These are phyloP conservation scores for Thelephora aurantiotincta DNA, from an alignment of 768 basidiomycete genomes.

Conservation along the genomic window DNA sequence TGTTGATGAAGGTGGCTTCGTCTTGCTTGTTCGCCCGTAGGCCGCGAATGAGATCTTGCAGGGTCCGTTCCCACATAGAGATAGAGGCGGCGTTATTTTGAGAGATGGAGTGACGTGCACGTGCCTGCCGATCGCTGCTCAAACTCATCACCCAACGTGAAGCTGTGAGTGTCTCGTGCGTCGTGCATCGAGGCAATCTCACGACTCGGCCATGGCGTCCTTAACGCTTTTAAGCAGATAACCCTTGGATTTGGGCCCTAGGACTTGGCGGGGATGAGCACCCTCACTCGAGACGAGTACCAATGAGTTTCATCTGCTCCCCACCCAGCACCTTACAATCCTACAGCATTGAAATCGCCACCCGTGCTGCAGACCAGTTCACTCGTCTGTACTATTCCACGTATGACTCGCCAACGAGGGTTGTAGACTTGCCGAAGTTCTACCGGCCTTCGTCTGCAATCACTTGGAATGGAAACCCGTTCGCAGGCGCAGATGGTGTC, in stretches of 20 bases:
- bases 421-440: conserved; percentile 65
- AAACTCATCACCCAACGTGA: conserved; percentile 22
- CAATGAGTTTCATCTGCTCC: conserved; percentile 1
- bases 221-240: too few species aligned
- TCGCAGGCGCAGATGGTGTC: conserved; percentile 58
- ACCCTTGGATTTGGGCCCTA: too few species aligned
- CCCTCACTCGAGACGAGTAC: conserved; percentile 22
- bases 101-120: too few species aligned
- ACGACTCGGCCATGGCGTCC: too few species aligned
- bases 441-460: conserved; percentile 66
- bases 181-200: too few species aligned
- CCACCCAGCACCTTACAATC: not conserved
- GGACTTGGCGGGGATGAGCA: conserved; percentile 11
- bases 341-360: conserved; percentile 73
- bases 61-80: conserved; percentile 88
- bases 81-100: not conserved
- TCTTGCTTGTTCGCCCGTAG: conserved; percentile 92
- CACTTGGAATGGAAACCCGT: conserved; percentile 78
- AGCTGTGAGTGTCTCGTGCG: conserved; percentile 27
- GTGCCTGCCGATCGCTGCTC: not conserved
- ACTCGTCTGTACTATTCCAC: conserved; percentile 70
- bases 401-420: conserved; percentile 69
- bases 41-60: conserved; percentile 91
- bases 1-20: conserved; percentile 82
- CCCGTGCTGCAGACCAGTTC: conserved; percentile 72